A percentile compares a stretch with the other conserved stretches of the same genome.
Conservation (phyloP, 2,329 filamentous ascomycete species). For the Dichotomopilus funicola region DNA sequence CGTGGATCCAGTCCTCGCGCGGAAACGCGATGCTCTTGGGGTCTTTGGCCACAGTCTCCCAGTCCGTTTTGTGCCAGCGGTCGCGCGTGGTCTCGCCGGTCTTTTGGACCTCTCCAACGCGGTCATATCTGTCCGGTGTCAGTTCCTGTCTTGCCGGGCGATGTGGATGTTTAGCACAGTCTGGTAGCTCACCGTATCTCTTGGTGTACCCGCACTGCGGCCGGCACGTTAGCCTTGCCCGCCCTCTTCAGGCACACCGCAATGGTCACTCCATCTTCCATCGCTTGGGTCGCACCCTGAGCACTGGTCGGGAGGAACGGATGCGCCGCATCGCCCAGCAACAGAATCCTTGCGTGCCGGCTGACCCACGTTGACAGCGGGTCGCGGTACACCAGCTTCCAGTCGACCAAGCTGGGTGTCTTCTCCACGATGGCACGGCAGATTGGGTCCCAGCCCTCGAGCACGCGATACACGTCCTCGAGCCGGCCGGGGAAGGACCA, state of each 20-base stretch:
- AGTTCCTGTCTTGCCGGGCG: background rate
- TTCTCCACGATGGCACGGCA: conserved; percentile 43
- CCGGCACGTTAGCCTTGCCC: conserved; percentile 33
- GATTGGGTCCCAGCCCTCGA: conserved; percentile 46
- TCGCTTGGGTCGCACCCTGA: conserved; percentile 44
- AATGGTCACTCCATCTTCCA: conserved; percentile 45
- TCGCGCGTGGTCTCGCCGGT: conserved; percentile 45
- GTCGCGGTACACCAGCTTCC: conserved; percentile 46
- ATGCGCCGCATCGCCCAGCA: conserved; percentile 46
- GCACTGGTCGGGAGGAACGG: conserved; percentile 43
- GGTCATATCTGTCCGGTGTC: conserved; percentile 33
- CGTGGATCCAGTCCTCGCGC: conserved; percentile 46
- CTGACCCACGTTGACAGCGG: conserved; percentile 45
- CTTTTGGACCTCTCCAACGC: conserved; percentile 43
- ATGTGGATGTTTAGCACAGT: background rate
- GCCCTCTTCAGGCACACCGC: conserved; percentile 38
- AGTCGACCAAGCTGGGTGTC: conserved; percentile 41
- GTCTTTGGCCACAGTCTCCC: conserved; percentile 41
- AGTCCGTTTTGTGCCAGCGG: conserved; percentile 51
- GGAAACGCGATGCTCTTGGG: conserved; percentile 42
- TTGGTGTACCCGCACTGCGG: conserved; percentile 38
- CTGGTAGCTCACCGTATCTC: conserved; percentile 31
- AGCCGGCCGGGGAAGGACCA: conserved; percentile 49
- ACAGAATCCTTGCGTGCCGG: conserved; percentile 35
- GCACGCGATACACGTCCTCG: conserved; percentile 43